A percentile compares a stretch with the other conserved stretches of the same genome.
Evolutionary conservation across 1,284 basidiomycete species (phyloP).

Genomic region (Lentinula novae-zelandiae): DNA sequence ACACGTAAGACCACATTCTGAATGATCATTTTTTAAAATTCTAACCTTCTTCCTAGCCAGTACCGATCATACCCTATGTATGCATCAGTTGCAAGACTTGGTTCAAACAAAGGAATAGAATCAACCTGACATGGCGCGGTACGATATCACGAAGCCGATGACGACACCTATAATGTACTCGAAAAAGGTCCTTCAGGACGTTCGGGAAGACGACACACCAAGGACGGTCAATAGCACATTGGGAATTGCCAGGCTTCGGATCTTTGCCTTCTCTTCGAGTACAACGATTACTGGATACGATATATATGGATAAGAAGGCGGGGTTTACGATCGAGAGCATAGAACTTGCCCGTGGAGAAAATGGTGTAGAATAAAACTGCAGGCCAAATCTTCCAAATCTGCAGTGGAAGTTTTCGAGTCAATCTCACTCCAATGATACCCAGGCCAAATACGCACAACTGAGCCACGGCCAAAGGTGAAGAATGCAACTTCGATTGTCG

Average conservation of each 20-base stretch:
- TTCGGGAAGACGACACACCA: not conserved
- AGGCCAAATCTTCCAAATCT: constrained; percentile 71
- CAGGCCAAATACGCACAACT: not conserved
- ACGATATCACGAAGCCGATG: constrained; percentile 68
- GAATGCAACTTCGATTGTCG: not conserved
- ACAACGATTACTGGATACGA: constrained; percentile 31
- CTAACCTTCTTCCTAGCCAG: constrained; percentile 61
- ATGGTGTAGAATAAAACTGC: constrained; percentile 56
- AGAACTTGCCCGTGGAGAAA: constrained; percentile 45
- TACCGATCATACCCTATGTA: constrained; percentile 58
- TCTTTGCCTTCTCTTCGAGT: constrained; percentile 36
- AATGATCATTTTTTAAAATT: not conserved
- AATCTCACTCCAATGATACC: not conserved
- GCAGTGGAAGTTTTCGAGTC: not conserved
- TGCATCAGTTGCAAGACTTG: constrained; percentile 40
- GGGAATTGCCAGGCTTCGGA: constrained; percentile 43
- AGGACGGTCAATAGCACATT: constrained; percentile 49
- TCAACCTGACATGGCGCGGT: constrained; percentile 55
- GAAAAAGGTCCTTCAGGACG: not conserved
- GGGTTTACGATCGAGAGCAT: not conserved
- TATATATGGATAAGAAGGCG: not conserved
- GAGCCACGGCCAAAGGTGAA: constrained; percentile 11
- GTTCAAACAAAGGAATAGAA: constrained; percentile 33
- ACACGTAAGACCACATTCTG: not conserved
- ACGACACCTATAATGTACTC: constrained; percentile 44